These are phyloP conservation scores for Lactifluus pinguis DNA, from an alignment of 768 basidiomycete genomes.

Conservation along the genomic window DNA sequence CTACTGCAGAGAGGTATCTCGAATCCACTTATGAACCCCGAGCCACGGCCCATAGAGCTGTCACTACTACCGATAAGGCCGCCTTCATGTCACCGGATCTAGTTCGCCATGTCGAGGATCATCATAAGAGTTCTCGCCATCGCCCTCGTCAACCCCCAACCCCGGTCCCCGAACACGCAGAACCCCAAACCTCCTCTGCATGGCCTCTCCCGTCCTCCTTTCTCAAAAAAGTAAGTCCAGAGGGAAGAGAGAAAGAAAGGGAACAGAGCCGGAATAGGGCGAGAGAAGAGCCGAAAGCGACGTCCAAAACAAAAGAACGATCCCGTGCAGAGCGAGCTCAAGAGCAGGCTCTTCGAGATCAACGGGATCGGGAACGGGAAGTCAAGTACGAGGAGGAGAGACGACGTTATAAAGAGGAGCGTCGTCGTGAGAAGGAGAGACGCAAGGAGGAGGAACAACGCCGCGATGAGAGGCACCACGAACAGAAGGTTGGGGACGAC, in stretches of 20 bases:
- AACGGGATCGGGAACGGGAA: conserved; percentile 3
- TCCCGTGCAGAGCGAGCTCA: conserved; percentile 15
- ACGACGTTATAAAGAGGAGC: conserved; percentile 17
- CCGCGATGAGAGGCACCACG: conserved; percentile 17
- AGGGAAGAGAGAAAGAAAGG: conserved; percentile 9
- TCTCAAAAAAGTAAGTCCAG: conserved; percentile 21
- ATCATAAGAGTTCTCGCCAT: conserved; percentile 13
- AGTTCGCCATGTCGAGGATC: conserved; percentile 7
- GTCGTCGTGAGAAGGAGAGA: conserved; percentile 18
- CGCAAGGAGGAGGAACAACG: conserved; percentile 17
- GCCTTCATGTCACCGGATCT: conserved; percentile 7
- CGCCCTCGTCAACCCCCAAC: conserved; percentile 4
- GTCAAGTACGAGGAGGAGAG: conserved; percentile 12
- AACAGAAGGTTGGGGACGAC: conserved; percentile 19
- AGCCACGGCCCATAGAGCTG: conserved; percentile 1
- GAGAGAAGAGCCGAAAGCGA: conserved; percentile 4
- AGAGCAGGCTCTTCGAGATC: conserved; percentile 18
- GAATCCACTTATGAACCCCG: conserved; percentile 15
- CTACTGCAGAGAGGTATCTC: not conserved
- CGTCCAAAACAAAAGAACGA: conserved; percentile 18
- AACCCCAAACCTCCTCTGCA: conserved; percentile 5
- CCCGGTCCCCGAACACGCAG: not conserved
- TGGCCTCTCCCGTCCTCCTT: conserved; percentile 17
- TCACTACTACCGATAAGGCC: conserved; percentile 5
- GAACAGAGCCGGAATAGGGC: conserved; percentile 1